These are phyloP conservation scores for Exophiala oligosperma DNA, from an alignment of 2,329 filamentous ascomycete species.

Conservation along the genomic window DNA sequence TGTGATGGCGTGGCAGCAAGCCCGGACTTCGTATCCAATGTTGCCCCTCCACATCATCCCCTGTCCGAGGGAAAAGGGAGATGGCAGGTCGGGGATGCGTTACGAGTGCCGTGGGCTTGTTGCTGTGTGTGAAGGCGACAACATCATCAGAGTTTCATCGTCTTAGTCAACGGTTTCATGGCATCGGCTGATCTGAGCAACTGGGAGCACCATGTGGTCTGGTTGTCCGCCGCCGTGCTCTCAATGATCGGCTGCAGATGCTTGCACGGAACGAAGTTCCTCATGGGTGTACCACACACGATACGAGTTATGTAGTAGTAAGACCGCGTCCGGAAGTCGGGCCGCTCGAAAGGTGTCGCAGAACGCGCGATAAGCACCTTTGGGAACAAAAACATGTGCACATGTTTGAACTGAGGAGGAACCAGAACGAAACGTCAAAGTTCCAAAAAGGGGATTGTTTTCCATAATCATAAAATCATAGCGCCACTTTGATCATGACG, in stretches of 20 bases:
- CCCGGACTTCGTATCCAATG: no score
- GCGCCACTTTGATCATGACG: background rate
- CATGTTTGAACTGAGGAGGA: background rate
- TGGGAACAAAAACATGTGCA: background rate
- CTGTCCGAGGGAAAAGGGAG: no score
- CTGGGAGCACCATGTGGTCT: no score
- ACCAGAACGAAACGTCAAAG: background rate
- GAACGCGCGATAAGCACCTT: background rate
- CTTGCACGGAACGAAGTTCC: background rate
- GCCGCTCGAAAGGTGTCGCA: background rate
- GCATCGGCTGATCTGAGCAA: background rate
- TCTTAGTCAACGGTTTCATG: background rate
- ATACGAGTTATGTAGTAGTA: background rate
- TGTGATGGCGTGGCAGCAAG: no score
- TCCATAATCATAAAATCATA: background rate
- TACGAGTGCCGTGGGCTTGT: no score
- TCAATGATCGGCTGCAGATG: background rate
- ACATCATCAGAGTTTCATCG: background rate
- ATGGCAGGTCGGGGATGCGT: no score
- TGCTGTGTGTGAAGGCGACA: no score
- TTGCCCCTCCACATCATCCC: no score
- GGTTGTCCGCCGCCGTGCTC: no score
- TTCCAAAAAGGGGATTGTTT: slow-evolving; percentile 10
- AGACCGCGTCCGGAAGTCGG: background rate
- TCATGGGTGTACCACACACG: background rate